These are phyloP conservation scores for Phytophthora sansomeana DNA, from an alignment of 352 stramenopile genomes.

Conservation along the genomic window DNA sequence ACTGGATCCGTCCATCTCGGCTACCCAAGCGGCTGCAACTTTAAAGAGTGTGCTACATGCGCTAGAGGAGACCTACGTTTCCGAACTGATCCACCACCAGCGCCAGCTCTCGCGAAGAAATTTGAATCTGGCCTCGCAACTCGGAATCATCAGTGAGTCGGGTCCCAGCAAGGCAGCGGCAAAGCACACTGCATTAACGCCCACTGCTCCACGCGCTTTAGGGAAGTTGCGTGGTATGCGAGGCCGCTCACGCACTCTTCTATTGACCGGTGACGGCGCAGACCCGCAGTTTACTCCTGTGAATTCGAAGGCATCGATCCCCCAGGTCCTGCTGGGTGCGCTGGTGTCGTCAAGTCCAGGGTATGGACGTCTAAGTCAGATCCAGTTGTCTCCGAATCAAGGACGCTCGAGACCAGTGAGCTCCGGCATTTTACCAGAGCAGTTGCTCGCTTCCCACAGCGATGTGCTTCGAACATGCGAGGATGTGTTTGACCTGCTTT, in stretches of 20 bases:
- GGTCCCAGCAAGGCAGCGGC: conserved; percentile 2
- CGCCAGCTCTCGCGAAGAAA: conserved; percentile 40
- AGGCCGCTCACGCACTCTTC: conserved; percentile 23
- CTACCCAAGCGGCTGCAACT: conserved; percentile 23
- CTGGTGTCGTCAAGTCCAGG: conserved; percentile 32
- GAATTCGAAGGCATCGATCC: conserved; percentile 45
- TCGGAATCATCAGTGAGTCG: conserved; percentile 24
- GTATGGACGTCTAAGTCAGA: conserved; percentile 30
- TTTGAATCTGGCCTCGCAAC: conserved; percentile 31
- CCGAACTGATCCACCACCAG: conserved; percentile 64
- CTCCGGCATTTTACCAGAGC: conserved; percentile 36
- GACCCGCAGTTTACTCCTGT: conserved; percentile 1
- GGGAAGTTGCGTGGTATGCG: conserved; percentile 19
- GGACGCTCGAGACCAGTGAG: conserved; percentile 18
- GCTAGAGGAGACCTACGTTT: conserved; percentile 69
- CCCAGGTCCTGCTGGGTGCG: conserved; percentile 53
- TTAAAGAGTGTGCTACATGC: conserved; percentile 56
- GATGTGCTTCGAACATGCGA: conserved; percentile 54
- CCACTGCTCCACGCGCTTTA: conserved; percentile 26
- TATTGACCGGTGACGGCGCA: conserved; percentile 18
- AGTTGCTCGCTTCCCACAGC: conserved; percentile 34
- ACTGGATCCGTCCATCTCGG: conserved; percentile 29
- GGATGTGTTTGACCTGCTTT: conserved; percentile 69
- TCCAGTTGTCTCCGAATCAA: conserved; percentile 23
- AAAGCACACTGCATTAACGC: conserved; percentile 11